Evolutionary conservation across 371 early-diverging fungal genomes (phyloP), one percentile per base, ranked within the genome.

Genomic region (Zychaea mexicana): DNA sequence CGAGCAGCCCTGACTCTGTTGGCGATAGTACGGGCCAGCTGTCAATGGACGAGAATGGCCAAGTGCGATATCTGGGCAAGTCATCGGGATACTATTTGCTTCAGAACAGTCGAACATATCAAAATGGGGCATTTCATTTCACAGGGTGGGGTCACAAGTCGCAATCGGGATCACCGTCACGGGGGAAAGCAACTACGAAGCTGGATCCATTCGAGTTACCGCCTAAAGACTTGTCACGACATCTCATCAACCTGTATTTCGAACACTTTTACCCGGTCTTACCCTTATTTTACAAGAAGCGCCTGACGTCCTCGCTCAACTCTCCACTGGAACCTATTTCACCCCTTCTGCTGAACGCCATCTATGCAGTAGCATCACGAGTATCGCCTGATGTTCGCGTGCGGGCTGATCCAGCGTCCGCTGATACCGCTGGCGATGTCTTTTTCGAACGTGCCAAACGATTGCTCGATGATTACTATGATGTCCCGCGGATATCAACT

Each of bases 401-500:
- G 2, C 56, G 74, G 42, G 58, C 73, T 22, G 71, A 72, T 65
- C 69, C 78, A 19, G 61, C 36, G 13, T 65, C 60, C 4, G 56
- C 72, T 21, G 74, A 74, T 33, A 76, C 78, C 0, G 79, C 82
- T 13, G 82, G 82, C 1, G 73, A 73, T 30, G 52, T 77, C 10
- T 84, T 76, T 66, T 79, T 79, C 67, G 81, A 84, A 39, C 61
- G 82, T 39, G 82, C 82, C 17, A 76, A 72, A 52, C 60, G 66
- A 22, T 58, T 85, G 6, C 57, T 88, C 46, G 88, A 88, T 54
- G 77, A 77, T 26, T 82, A 73, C 60, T 81, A 84, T 63, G 88
- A 88, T 65, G 72, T 76, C 1, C 84, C 87, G 1, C 74, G 79
- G 52, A 77, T 86, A 60, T 79, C 85, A 4, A 88, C 88, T 0